These are phyloP conservation scores for Neolentinus lepideus DNA, from an alignment of 1,284 basidiomycete genomes.

Conservation along the genomic window DNA sequence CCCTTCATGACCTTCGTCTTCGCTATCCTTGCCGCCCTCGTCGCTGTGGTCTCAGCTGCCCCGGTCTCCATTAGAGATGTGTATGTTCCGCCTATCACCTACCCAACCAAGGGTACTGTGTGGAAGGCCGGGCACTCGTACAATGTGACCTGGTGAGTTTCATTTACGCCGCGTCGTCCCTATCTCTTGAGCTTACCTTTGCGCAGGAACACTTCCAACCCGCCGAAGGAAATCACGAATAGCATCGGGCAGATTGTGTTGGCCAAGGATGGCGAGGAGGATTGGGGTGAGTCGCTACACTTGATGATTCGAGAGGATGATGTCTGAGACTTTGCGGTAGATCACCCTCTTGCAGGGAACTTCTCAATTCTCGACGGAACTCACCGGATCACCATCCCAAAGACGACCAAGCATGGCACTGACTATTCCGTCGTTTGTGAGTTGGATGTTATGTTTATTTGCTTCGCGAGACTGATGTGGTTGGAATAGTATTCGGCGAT, in stretches of 20 bases:
- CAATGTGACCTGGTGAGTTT: conserved; percentile 34
- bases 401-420: conserved; percentile 19
- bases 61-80: conserved; percentile 27
- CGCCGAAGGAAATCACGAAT: conserved; percentile 38
- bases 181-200: not conserved
- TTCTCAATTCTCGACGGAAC: conserved; percentile 27
- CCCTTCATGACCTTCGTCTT: conserved; percentile 2
- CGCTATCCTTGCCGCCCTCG: conserved; percentile 8
- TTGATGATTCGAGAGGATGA: not conserved
- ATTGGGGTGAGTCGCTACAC: not conserved
- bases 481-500: not conserved
- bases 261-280: not conserved
- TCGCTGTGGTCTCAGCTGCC: conserved; percentile 17
- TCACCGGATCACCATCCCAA: conserved; percentile 28
- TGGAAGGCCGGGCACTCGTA: conserved; percentile 31
- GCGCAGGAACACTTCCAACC: conserved; percentile 27
- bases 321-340: not conserved
- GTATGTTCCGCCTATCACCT: conserved; percentile 30
- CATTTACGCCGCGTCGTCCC: too few relatives aligned
- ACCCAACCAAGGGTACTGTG: conserved; percentile 23
- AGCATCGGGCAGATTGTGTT: conserved; percentile 29
- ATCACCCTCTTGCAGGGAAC: conserved; percentile 21
- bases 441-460: not conserved
- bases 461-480: not conserved
- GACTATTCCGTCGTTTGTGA: conserved; percentile 28